Conservation (phyloP, 179 eudicot species). For the Dionaea muscipula region DNA sequence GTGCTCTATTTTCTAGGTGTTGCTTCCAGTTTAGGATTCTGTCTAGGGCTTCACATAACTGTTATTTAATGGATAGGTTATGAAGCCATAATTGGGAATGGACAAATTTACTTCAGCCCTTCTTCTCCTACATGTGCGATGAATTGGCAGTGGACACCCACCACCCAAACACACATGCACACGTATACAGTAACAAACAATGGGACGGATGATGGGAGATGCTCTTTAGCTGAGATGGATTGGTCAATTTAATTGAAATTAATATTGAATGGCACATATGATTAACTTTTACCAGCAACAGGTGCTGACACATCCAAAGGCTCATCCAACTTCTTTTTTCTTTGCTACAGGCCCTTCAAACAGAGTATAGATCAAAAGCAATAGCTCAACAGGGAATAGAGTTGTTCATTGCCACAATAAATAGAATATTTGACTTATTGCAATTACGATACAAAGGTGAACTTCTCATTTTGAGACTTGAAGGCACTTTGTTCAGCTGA, state of each 20-base stretch:
- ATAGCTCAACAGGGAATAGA: constrained; percentile 51
- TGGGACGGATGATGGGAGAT: no score
- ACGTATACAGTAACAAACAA: no score
- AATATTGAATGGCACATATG: neutral
- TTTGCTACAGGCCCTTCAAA: constrained; percentile 49
- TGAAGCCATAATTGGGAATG: no score
- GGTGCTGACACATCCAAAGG: neutral
- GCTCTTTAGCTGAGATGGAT: no score
- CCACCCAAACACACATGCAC: no score
- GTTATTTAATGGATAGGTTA: no score
- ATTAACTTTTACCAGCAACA: neutral
- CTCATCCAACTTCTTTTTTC: neutral
- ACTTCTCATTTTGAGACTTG: constrained; percentile 1
- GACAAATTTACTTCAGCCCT: no score
- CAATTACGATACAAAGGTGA: constrained; percentile 51
- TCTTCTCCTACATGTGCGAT: no score
- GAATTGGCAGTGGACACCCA: no score
- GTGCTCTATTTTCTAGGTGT: neutral
- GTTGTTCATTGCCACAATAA: constrained; percentile 42
- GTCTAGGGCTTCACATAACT: neutral
- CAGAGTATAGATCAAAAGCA: constrained; percentile 55
- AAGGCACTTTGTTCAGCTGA: neutral
- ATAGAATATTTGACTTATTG: constrained; percentile 42
- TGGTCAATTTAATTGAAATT: no score
- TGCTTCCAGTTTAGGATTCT: neutral